Conservation (phyloP, 2,329 filamentous ascomycete species). For the Cladosporium colombiae region DNA sequence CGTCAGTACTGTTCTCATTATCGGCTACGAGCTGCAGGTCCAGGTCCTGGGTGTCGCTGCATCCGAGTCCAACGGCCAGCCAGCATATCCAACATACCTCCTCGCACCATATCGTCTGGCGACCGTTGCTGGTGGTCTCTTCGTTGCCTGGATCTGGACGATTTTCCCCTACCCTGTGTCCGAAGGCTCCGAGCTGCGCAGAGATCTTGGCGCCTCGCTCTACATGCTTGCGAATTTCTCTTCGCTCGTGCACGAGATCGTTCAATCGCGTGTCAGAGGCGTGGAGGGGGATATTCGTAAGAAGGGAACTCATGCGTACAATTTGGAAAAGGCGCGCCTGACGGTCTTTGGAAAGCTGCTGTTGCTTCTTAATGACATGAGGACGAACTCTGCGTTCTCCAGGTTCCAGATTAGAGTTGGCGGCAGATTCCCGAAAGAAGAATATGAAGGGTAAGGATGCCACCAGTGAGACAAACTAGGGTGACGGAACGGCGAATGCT, state of each 20-base stretch:
- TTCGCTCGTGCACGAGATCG: conserved; percentile 67
- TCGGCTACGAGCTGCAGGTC: conserved; percentile 65
- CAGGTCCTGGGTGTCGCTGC: conserved; percentile 61
- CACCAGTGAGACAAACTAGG: not conserved
- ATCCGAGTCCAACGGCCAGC: conserved; percentile 63
- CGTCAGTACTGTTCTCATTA: conserved; percentile 53
- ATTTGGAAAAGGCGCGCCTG: conserved; percentile 58
- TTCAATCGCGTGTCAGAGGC: conserved; percentile 60
- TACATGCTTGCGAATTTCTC: conserved; percentile 76
- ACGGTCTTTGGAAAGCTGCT: conserved; percentile 69
- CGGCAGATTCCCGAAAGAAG: conserved; percentile 66
- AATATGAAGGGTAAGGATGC: conserved; percentile 54
- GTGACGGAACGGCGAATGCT: not conserved
- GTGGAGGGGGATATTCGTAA: conserved; percentile 53
- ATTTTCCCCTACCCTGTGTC: conserved; percentile 73
- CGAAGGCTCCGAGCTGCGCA: conserved; percentile 68
- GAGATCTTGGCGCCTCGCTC: conserved; percentile 66
- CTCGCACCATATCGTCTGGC: conserved; percentile 72
- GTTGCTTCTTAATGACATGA: conserved; percentile 63
- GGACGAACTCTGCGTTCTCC: conserved; percentile 65
- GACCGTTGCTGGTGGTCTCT: conserved; percentile 64
- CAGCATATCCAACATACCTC: conserved; percentile 67
- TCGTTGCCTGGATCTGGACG: conserved; percentile 75
- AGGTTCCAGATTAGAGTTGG: conserved; percentile 71
- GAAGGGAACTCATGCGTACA: conserved; percentile 55